phyloP scores from a whole-genome alignment of 352 stramenopile genomes.

The Phytophthora pluvialis region DNA sequence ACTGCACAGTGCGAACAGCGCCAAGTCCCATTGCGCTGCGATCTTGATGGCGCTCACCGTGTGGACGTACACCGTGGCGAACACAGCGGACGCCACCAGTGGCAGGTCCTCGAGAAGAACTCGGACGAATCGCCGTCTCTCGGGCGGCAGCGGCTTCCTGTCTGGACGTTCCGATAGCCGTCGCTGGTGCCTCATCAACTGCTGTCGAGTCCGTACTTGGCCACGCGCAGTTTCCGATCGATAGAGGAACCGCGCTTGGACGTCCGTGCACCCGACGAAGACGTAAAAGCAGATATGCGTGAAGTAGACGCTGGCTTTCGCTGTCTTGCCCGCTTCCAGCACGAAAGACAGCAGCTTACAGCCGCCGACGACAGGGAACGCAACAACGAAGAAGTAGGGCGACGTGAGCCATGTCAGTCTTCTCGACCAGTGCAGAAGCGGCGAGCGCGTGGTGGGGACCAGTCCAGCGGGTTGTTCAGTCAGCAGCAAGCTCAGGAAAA shows the following conservation, averaged over 20 bases:
- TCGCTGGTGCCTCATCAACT: too few species aligned
- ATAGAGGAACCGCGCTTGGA: slow-evolving; percentile 17
- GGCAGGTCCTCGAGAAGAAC: too few species aligned
- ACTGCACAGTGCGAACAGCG: slow-evolving; percentile 10
- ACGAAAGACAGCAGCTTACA: not conserved
- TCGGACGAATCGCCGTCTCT: too few species aligned
- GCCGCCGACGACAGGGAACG: slow-evolving; percentile 4
- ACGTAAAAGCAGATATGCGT: slow-evolving; percentile 18
- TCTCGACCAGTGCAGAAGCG: slow-evolving; percentile 3
- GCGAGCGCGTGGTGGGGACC: not conserved
- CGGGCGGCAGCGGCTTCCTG: not conserved
- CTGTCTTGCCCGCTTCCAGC: not conserved
- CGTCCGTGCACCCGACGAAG: slow-evolving; percentile 26
- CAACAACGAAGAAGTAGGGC: slow-evolving; percentile 14
- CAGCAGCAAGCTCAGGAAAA: slow-evolving; percentile 23
- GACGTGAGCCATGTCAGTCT: slow-evolving; percentile 3
- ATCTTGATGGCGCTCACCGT: slow-evolving; percentile 5
- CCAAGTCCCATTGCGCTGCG: slow-evolving; percentile 11
- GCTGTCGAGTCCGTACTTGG: not conserved
- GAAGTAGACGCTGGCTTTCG: slow-evolving; percentile 16
- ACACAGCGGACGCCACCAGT: too few species aligned
- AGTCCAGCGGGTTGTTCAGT: slow-evolving; percentile 18
- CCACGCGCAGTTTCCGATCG: slow-evolving; percentile 28
- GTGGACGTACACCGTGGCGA: slow-evolving; percentile 19
- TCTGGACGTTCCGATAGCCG: too few species aligned